Conservation (phyloP, 176 grass and related monocot genomes). For the Leersia perrieri region DNA sequence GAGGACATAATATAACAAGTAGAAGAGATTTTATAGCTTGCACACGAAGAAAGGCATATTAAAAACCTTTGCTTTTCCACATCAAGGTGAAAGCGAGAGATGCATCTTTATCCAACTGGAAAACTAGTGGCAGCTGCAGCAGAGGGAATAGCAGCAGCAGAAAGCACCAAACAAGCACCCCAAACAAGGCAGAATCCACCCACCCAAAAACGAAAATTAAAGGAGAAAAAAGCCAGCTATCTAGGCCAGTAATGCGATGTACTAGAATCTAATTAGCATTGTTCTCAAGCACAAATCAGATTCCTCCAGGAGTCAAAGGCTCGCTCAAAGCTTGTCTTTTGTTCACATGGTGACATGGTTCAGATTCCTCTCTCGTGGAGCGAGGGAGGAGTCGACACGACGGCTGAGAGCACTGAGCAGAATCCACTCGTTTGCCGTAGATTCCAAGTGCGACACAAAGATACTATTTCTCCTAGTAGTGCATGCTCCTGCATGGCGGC, state of each 20-base stretch:
- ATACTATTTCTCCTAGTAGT: neutral
- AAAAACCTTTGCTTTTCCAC: constrained; percentile 32
- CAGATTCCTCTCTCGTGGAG: constrained; percentile 31
- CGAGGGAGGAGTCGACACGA: constrained; percentile 16
- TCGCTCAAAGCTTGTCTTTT: neutral
- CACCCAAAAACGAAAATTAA: neutral
- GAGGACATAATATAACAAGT: neutral
- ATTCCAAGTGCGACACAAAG: constrained; percentile 22
- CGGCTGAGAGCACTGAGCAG: neutral
- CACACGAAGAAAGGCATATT: constrained; percentile 46
- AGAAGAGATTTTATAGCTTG: constrained; percentile 31
- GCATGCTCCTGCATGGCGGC: constrained; percentile 6
- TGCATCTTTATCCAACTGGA: constrained; percentile 41
- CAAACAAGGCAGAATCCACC: constrained; percentile 14
- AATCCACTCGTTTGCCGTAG: constrained; percentile 20
- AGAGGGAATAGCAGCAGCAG: neutral
- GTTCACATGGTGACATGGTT: neutral
- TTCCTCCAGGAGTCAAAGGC: constrained; percentile 18
- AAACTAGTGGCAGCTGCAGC: neutral
- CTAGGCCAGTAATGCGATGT: constrained; percentile 11
- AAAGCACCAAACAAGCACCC: constrained; percentile 13
- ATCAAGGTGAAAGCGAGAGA: constrained; percentile 39
- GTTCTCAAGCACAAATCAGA: constrained; percentile 14
- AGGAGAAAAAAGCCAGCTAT: neutral
- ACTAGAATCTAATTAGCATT: constrained; percentile 29